These are phyloP conservation scores for Mycena metata DNA, from an alignment of 768 basidiomycete genomes.

Conservation along the genomic window DNA sequence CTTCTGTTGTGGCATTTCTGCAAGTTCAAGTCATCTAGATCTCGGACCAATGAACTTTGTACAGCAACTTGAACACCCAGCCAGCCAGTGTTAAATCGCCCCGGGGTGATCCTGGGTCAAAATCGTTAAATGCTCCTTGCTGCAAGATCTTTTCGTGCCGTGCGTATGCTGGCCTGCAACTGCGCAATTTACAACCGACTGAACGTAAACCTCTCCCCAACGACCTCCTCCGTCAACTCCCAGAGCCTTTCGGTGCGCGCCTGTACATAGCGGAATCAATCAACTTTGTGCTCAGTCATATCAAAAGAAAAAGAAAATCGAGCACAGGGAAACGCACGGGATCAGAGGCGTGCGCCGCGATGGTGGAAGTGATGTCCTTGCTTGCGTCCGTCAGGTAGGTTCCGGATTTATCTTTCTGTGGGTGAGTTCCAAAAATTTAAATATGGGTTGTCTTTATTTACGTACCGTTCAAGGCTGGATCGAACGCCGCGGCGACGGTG, in stretches of 20 bases:
- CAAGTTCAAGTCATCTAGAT: too few relatives aligned
- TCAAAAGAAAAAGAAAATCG: neutral
- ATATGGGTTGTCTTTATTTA: neutral
- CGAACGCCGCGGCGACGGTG: constrained; percentile 21
- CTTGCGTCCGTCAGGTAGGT: constrained; percentile 19
- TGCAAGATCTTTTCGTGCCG: too few relatives aligned
- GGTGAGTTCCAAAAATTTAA: too few relatives aligned
- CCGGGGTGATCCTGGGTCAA: too few relatives aligned
- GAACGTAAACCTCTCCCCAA: constrained; percentile 11
- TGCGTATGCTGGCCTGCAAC: too few relatives aligned
- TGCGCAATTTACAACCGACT: neutral
- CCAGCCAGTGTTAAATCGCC: too few relatives aligned
- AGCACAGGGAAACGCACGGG: neutral
- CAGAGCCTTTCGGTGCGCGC: neutral
- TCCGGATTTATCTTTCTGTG: constrained; percentile 1
- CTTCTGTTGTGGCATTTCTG: too few relatives aligned
- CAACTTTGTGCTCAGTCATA: too few relatives aligned
- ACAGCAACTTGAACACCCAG: too few relatives aligned
- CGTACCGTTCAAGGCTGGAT: constrained; percentile 5
- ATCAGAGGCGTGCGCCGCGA: constrained; percentile 7
- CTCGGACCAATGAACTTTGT: too few relatives aligned
- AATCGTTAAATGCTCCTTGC: too few relatives aligned
- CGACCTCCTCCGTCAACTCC: constrained; percentile 2
- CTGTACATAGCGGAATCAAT: too few relatives aligned
- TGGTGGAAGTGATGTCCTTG: neutral